These are phyloP conservation scores for Metarhizium brunneum DNA, from an alignment of 2,329 filamentous ascomycete genomes.

Conservation along the genomic window DNA sequence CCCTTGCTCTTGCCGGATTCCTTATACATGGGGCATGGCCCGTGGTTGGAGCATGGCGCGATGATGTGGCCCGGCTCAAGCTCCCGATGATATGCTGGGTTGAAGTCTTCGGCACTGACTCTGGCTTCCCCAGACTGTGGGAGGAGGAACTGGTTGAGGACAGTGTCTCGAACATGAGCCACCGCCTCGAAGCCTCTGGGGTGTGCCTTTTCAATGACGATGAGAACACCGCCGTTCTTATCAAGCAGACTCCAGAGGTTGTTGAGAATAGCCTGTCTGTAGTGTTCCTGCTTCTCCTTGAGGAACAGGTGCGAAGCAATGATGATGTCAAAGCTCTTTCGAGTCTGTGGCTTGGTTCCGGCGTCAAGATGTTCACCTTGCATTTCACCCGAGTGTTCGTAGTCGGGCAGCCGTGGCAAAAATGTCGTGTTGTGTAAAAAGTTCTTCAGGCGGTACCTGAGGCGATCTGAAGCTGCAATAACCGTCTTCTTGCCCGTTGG, in stretches of 20 bases:
- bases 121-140: constrained; percentile 29
- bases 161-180: constrained; percentile 69
- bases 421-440: constrained; percentile 87
- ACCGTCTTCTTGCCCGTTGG: constrained; percentile 71
- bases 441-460: constrained; percentile 65
- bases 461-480: constrained; percentile 62
- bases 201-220: constrained; percentile 84
- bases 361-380: constrained; percentile 51
- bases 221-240: constrained; percentile 74
- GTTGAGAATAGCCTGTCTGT: constrained; percentile 70
- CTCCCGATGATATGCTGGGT: constrained; percentile 28
- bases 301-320: constrained; percentile 81
- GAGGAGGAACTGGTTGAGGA: constrained; percentile 67
- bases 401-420: constrained; percentile 83
- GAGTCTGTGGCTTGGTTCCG: constrained; percentile 40
- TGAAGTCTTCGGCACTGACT: constrained; percentile 26
- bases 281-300: constrained; percentile 62
- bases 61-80: constrained; percentile 56
- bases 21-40: constrained; percentile 79
- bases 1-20: constrained; percentile 59
- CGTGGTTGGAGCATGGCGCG: constrained; percentile 81
- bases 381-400: constrained; percentile 56
- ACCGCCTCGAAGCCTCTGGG: constrained; percentile 89
- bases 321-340: constrained; percentile 83
- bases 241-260: constrained; percentile 85